phyloP scores from a whole-genome alignment of 345 rosid genomes.

The Eucalyptus pumila region DNA sequence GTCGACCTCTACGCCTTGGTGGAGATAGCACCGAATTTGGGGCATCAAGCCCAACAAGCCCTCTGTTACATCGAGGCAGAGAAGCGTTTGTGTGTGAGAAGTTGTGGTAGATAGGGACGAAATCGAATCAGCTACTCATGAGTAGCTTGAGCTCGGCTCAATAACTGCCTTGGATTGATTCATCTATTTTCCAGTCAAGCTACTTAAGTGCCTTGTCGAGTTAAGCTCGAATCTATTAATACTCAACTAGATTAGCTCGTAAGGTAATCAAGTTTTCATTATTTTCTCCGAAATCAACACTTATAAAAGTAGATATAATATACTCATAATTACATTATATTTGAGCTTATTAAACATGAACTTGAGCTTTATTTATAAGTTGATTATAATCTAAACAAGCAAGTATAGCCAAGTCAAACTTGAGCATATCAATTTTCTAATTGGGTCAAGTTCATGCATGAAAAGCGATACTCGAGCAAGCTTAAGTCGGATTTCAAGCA shows the following conservation, averaged over 20 bases:
- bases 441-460: background rate
- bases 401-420: background rate
- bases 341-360: background rate
- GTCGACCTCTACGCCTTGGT: background rate
- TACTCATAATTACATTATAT: background rate
- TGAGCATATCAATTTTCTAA: background rate
- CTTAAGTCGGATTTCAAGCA: background rate
- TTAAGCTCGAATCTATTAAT: background rate
- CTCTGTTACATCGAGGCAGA: background rate
- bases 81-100: background rate
- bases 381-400: background rate
- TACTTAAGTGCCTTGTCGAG: background rate
- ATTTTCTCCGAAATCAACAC: background rate
- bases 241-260: background rate
- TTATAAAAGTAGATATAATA: too few species aligned
- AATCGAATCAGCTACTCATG: background rate
- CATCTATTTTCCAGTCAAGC: background rate
- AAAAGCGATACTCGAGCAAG: too few species aligned
- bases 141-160: background rate
- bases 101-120: background rate
- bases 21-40: background rate
- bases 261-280: background rate
- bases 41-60: background rate
- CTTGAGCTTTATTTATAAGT: background rate
- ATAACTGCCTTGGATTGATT: background rate